A percentile compares a stretch with the other conserved stretches of the same genome.
phyloP scores from a whole-genome alignment of 2,329 filamentous ascomycete genomes.

The Plenodomus biglobosus region DNA sequence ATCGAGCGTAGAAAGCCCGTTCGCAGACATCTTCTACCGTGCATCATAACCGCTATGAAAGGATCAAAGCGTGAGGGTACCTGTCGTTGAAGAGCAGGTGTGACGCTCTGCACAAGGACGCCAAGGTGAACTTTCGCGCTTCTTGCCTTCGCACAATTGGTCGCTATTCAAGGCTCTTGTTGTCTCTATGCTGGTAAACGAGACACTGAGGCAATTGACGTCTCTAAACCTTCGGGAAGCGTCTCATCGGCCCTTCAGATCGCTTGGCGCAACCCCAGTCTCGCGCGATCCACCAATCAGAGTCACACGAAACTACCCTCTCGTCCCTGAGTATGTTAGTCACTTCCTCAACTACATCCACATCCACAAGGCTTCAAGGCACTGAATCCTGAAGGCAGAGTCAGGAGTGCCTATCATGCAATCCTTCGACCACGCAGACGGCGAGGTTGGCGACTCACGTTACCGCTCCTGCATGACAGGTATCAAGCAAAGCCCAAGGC shows the following conservation, averaged over 20 bases:
- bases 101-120: too few relatives aligned
- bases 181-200: slow-evolving; percentile 4
- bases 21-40: too few relatives aligned
- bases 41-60: too few relatives aligned
- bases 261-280: slow-evolving; percentile 8
- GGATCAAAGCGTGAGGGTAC: too few relatives aligned
- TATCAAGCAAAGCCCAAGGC: slow-evolving; percentile 15
- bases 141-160: background rate
- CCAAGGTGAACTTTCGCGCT: too few relatives aligned
- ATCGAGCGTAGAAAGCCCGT: too few relatives aligned
- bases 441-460: slow-evolving; percentile 9
- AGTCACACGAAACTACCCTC: background rate
- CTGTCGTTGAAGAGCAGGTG: too few relatives aligned
- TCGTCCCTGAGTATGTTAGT: slow-evolving; percentile 8
- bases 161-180: slow-evolving; percentile 12
- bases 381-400: slow-evolving; percentile 8
- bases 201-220: slow-evolving; percentile 29
- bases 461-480: slow-evolving; percentile 14
- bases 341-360: background rate
- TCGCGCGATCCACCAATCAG: slow-evolving; percentile 21
- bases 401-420: slow-evolving; percentile 33
- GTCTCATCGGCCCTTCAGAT: slow-evolving; percentile 21
- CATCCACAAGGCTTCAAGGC: slow-evolving; percentile 13
- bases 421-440: slow-evolving; percentile 14
- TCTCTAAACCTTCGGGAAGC: slow-evolving; percentile 32